Conservation (phyloP, 139 green algal genomes). For the Deuterostichococcus epilithicus region DNA sequence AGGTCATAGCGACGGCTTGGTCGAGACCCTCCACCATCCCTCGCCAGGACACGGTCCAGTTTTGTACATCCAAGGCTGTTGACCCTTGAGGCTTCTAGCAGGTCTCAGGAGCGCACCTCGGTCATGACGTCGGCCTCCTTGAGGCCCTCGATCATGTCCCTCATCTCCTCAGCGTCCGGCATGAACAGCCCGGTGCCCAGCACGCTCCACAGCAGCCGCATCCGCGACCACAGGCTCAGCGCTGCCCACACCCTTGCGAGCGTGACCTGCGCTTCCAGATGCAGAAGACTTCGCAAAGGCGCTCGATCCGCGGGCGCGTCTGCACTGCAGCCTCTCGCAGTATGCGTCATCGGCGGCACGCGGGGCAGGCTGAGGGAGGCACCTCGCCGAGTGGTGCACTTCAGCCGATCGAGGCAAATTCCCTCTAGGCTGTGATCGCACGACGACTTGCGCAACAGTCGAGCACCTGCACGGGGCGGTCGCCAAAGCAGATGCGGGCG, state of each 20-base stretch:
- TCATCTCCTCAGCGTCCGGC: constrained; percentile 37
- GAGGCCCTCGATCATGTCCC: constrained; percentile 36
- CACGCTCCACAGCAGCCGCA: constrained; percentile 33
- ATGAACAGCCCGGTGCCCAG: constrained; percentile 39
- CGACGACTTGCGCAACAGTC: too few relatives aligned
- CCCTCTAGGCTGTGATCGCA: background rate
- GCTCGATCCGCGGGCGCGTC: too few relatives aligned
- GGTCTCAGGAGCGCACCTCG: background rate
- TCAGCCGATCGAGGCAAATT: too few relatives aligned
- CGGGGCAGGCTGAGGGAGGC: too few relatives aligned
- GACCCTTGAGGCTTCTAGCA: too few relatives aligned
- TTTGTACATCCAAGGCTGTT: too few relatives aligned
- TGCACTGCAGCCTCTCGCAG: background rate
- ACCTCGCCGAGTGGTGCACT: too few relatives aligned
- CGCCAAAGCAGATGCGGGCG: constrained; percentile 38
- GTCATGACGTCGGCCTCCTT: constrained; percentile 19
- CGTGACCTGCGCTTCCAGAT: constrained; percentile 24
- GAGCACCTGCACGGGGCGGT: constrained; percentile 38
- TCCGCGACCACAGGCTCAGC: constrained; percentile 39
- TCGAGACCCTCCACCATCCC: too few relatives aligned
- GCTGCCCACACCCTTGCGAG: constrained; percentile 45
- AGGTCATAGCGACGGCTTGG: too few relatives aligned
- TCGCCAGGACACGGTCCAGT: too few relatives aligned
- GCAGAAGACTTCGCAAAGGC: background rate
- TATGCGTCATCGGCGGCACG: too few relatives aligned